Conservation (phyloP, 2,329 filamentous ascomycete species). For the Talaromyces amestolkiae region DNA sequence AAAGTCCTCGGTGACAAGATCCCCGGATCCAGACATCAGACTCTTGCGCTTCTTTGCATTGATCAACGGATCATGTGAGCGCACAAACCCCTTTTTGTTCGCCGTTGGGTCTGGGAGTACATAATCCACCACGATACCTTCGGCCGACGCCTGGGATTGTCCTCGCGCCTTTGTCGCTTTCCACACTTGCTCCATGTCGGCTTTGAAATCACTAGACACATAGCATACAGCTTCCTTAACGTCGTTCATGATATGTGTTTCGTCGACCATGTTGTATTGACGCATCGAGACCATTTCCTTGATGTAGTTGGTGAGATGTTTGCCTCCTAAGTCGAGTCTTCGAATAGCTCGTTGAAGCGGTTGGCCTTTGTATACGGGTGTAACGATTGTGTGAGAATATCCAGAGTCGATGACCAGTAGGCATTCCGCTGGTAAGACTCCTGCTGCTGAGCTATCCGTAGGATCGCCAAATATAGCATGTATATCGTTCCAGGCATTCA, state of each 20-base stretch:
- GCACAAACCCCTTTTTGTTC: conserved; percentile 64
- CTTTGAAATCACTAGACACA: conserved; percentile 71
- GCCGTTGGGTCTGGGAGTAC: conserved; percentile 77
- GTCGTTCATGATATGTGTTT: conserved; percentile 89
- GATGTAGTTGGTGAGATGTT: conserved; percentile 87
- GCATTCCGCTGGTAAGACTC: conserved; percentile 65
- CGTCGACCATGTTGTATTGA: conserved; percentile 93
- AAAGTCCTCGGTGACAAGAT: conserved; percentile 66
- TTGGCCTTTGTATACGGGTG: conserved; percentile 76
- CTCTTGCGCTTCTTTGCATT: conserved; percentile 54
- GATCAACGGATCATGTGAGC: conserved; percentile 70
- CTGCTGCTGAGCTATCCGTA: conserved; percentile 41
- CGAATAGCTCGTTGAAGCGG: conserved; percentile 79
- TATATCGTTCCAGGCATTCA: conserved; percentile 81
- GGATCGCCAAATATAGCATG: conserved; percentile 66
- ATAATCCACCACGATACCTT: conserved; percentile 76
- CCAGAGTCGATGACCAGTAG: conserved; percentile 87
- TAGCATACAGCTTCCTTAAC: conserved; percentile 91
- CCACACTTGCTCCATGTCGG: conserved; percentile 80
- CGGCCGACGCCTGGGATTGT: conserved; percentile 25
- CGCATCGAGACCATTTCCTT: conserved; percentile 85
- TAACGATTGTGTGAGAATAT: conserved; percentile 89
- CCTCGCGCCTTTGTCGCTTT: conserved; percentile 61
- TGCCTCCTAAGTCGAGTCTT: conserved; percentile 86
- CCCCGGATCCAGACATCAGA: conserved; percentile 47